Evolutionary conservation across 768 basidiomycete species (phyloP), one percentile per base, ranked within the genome.

Genomic region (Tylopilus subfusipes): DNA sequence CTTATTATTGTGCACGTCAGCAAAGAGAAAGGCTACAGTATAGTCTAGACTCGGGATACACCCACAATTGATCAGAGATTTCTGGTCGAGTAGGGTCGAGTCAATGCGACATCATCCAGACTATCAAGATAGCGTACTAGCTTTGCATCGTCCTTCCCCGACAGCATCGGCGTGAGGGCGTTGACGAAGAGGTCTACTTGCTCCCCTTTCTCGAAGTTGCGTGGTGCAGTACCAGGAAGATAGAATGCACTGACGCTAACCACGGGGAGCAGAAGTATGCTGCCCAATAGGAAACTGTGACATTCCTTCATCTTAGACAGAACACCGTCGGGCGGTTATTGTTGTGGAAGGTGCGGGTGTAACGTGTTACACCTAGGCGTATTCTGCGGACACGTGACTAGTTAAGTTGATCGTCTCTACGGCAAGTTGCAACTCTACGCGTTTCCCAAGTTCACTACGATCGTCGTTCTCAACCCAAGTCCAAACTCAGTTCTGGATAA

Each of bases 191-290:
- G 75, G 44, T 85, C 80, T 40, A 98, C 91, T 48, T 73, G 72
- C 56, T 98, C 93, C 44, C 87, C 88, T 48, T 68, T 62, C 16
- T 68, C 68, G 72, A 93, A 98, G 70, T 93, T 85, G 65, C 82
- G 85, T 0, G 96, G 96, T 8, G 95, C 92, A 27, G 95, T 82
- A 24, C 88, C 88, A 24, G 95, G 95, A 36, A 98, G 82, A 69
- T 98, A 98, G 76, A 98, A 98, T 5, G 89, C 90, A 49, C 75
- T 61, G 40, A 73, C 59, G 29, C 54, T 42, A 19, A 40, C 46
- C 18, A 53, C 50, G 2, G 57, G 51, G 22, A 72, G 57, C 0
- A 71, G 38, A 14, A 70, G 42, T 24, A 59, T 39, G 19, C 57
- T 50, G 2, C 61, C 59, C 10, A 65, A 34, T n/a, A 64, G 49